Conservation (phyloP, 306 rosid genomes). For the Nissolia schottii region DNA sequence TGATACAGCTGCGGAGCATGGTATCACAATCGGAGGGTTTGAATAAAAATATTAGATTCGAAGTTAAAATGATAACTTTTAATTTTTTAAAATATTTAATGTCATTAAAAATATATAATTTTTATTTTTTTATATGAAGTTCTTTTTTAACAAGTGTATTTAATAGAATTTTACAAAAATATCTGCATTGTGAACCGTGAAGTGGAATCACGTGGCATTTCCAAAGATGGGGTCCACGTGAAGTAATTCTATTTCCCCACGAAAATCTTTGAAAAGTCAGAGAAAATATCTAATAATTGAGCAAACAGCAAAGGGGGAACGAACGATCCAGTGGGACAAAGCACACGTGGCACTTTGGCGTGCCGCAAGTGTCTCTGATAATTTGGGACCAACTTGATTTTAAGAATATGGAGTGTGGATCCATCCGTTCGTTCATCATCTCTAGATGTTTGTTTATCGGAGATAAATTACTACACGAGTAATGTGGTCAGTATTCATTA, state of each 20-base stretch:
- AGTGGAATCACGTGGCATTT: not conserved
- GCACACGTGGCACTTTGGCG: not conserved
- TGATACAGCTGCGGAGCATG: not conserved
- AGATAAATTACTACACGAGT: too few species aligned
- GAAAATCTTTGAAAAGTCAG: not conserved
- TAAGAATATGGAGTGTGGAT: too few species aligned
- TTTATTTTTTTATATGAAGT: too few species aligned
- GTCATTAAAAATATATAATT: too few species aligned
- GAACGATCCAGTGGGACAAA: not conserved
- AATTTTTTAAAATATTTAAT: too few species aligned
- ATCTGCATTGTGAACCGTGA: not conserved
- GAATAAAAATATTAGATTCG: too few species aligned
- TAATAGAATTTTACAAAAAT: too few species aligned
- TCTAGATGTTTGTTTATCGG: too few species aligned
- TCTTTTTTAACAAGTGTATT: too few species aligned
- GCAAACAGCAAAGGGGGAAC: not conserved
- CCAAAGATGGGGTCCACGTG: not conserved
- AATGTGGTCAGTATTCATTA: too few species aligned
- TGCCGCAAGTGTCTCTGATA: not conserved
- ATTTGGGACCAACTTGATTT: constrained; percentile 10
- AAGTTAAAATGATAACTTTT: too few species aligned
- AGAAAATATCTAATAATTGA: not conserved
- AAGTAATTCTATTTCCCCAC: not conserved
- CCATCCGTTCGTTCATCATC: not conserved
- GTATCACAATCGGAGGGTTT: not conserved